These are phyloP conservation scores for Mayamaea pseudoterrestris DNA, from an alignment of 108 stramenopile species.

Conservation along the genomic window DNA sequence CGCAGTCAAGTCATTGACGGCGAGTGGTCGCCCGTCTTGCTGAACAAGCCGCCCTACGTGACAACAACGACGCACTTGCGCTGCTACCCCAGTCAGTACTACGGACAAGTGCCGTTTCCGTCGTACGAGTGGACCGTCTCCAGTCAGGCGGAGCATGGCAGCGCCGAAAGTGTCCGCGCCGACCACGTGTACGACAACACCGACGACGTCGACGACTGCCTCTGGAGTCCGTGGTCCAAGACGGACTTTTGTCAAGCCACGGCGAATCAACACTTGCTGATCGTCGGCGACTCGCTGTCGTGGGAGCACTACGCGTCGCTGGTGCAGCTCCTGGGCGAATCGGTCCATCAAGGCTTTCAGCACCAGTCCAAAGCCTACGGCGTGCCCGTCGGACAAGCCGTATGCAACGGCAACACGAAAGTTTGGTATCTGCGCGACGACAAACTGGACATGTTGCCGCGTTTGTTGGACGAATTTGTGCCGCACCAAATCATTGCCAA, in stretches of 20 bases:
- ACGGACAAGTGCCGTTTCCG: constrained; percentile 5
- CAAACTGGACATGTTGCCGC: constrained; percentile 5
- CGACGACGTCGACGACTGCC: constrained; percentile 7
- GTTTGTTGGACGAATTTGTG: constrained; percentile 14
- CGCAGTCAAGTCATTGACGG: constrained; percentile 17
- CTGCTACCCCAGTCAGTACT: constrained; percentile 17
- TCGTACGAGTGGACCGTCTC: constrained; percentile 10
- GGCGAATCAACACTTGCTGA: constrained; percentile 8
- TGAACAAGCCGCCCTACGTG: constrained; percentile 18
- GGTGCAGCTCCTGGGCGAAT: constrained; percentile 16
- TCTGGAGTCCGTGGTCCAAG: constrained; percentile 13
- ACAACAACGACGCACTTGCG: constrained; percentile 17
- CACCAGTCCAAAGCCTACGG: constrained; percentile 9
- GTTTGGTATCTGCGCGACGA: constrained; percentile 30
- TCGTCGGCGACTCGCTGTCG: constrained; percentile 36
- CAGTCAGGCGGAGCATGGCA: too few species aligned
- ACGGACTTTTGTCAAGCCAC: constrained; percentile 21
- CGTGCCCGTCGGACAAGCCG: constrained; percentile 12
- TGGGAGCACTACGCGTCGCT: constrained; percentile 35
- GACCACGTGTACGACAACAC: not conserved
- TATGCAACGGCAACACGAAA: constrained; percentile 10
- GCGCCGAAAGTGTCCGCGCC: too few species aligned
- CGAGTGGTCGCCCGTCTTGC: constrained; percentile 9
- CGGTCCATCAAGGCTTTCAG: constrained; percentile 11
- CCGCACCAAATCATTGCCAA: constrained; percentile 22